These are phyloP conservation scores for Polyporus tsugae DNA, from an alignment of 1,284 basidiomycete genomes.

Conservation along the genomic window DNA sequence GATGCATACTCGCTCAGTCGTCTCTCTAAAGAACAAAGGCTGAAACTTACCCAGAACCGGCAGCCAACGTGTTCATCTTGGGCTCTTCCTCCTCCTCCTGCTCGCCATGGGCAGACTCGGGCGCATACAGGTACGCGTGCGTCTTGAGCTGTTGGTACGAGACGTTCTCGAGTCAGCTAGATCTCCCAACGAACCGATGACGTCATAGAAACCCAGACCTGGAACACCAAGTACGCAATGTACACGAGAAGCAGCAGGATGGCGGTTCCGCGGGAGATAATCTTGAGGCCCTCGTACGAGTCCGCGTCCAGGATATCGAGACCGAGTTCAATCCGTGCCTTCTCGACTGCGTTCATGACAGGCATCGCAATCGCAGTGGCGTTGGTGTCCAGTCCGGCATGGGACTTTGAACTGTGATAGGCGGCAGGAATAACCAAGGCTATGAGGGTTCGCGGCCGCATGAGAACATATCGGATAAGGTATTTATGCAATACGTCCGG, in stretches of 20 bases:
- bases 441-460: constrained; percentile 44
- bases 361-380: constrained; percentile 21
- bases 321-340: constrained; percentile 22
- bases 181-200: background rate
- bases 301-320: constrained; percentile 39
- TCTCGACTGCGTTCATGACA: constrained; percentile 19
- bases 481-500: background rate
- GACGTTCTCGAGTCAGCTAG: constrained; percentile 28
- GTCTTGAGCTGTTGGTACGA: constrained; percentile 54
- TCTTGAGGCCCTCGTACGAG: constrained; percentile 63
- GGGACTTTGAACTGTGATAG: constrained; percentile 64
- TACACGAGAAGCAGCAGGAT: constrained; percentile 87
- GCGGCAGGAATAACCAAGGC: constrained; percentile 93
- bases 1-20: background rate
- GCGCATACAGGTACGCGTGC: constrained; percentile 35
- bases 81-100: constrained; percentile 59
- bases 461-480: background rate
- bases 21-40: background rate
- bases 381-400: constrained; percentile 31
- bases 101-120: background rate
- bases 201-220: constrained; percentile 49
- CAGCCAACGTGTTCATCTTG: constrained; percentile 76
- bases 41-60: constrained; percentile 60
- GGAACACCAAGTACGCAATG: constrained; percentile 81
- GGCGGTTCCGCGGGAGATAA: constrained; percentile 88